Conservation (phyloP, 208 protist genomes). For the Acanthamoeba culbertsoni region DNA sequence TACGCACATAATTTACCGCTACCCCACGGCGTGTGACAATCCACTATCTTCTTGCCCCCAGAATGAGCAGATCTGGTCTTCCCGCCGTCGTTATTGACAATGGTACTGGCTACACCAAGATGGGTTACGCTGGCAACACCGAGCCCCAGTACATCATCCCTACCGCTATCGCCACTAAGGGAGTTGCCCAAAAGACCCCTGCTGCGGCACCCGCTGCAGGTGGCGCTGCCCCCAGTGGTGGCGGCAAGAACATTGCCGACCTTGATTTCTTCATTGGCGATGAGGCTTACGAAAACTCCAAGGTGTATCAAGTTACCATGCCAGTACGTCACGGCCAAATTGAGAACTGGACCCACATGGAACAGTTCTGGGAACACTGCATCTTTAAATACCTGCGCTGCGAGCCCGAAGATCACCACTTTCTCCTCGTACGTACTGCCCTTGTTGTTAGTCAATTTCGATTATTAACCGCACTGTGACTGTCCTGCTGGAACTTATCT, state of each 20-base stretch:
- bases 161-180: constrained; percentile 88
- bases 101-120: constrained; percentile 98
- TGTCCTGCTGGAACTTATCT: neutral
- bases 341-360: constrained; percentile 96
- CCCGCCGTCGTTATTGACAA: constrained; percentile 97
- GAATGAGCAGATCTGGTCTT: constrained; percentile 74
- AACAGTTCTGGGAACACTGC: constrained; percentile 95
- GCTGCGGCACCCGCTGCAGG: neutral
- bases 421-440: constrained; percentile 88
- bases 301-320: constrained; percentile 79
- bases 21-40: no score
- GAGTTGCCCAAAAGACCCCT: neutral
- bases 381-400: constrained; percentile 97
- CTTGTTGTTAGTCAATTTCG: neutral
- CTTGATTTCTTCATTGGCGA: constrained; percentile 94
- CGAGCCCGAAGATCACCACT: constrained; percentile 96
- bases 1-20: no score
- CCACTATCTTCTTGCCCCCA: neutral
- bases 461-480: neutral
- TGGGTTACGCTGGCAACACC: constrained; percentile 96
- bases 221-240: neutral
- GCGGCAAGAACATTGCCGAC: neutral
- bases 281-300: constrained; percentile 85
- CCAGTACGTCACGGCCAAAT: constrained; percentile 93
- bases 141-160: constrained; percentile 95